Evolutionary conservation across 345 rosid species (phyloP), one percentile per base, ranked within the genome.

Genomic region (Camelina hispida): DNA sequence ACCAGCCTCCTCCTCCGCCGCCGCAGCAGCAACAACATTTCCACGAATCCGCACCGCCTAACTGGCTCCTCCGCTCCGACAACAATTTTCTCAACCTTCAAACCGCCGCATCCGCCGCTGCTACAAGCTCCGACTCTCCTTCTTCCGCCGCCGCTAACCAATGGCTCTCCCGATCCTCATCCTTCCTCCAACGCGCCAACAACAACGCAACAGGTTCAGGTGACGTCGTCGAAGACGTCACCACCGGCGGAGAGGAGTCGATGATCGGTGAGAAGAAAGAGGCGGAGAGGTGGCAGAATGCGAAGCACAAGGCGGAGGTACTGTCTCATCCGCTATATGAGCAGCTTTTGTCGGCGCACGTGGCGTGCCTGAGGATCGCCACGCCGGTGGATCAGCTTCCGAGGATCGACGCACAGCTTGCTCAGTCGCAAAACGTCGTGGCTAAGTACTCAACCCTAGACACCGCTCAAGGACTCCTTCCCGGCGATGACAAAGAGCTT

Each of bases 361-460:
- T 90, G 66, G 86, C 97, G 16, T 91, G 96, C 12, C 78, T 94
- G 20, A 80, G 98, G 80, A 86, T 94, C 55, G 97, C 97, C n/a
- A 94, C 98, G 52, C 98, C 98, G 50, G 97, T 94, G 15, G 97
- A 94, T 81, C 98, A 91, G 86, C 79, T 92, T 76, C 97, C 97
- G 28, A 86, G 97, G 85, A 96, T 96, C 47, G 99, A 96, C 47
- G 91, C 97, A 3, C 99, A 96, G 83, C 81, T 96, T 9, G 96
- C 94, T 62, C 94, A 96, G 91, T 91, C 99, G 32, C 99, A 91
- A 80, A 86, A 93, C 50, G 96, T 96, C 6, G 97, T 89, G 61
- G 79, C 88, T 28, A 96, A 96, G 85, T 96, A 93, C 87, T 89
- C 98, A 8, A 77, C 78, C 15, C 72, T 86, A 35, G 91, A 87